Evolutionary conservation across 805 yeast genomes (phyloP).

Genomic region (Wickerhamiella kurtzmanii): DNA sequence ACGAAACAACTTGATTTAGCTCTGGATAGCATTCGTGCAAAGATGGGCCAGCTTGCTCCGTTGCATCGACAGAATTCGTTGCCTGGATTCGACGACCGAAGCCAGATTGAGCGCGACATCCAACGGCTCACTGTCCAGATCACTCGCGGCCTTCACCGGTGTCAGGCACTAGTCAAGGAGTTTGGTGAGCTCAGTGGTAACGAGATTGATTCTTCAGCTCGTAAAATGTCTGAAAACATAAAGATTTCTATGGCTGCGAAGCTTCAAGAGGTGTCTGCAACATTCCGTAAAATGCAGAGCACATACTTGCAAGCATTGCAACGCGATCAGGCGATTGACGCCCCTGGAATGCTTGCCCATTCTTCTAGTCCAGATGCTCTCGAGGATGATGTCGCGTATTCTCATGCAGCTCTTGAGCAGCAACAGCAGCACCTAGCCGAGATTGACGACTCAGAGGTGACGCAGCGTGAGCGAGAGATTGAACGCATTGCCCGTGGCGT

Average conservation of each 20-base stretch:
- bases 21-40: slow-evolving; percentile 37
- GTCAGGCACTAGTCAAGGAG: slow-evolving; percentile 63
- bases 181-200: slow-evolving; percentile 34
- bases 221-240: slow-evolving; percentile 61
- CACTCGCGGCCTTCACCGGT: slow-evolving; percentile 61
- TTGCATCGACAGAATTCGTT: slow-evolving; percentile 70
- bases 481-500: slow-evolving; percentile 88
- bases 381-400: slow-evolving; percentile 27
- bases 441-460: slow-evolving; percentile 24
- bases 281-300: slow-evolving; percentile 77
- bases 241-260: slow-evolving; percentile 73
- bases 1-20: slow-evolving; percentile 57
- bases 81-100: slow-evolving; percentile 78
- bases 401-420: slow-evolving; percentile 22
- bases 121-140: slow-evolving; percentile 64
- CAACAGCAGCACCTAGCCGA: not conserved
- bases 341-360: slow-evolving; percentile 14
- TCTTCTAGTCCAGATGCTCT: slow-evolving; percentile 9
- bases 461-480: slow-evolving; percentile 79
- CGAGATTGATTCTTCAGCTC: slow-evolving; percentile 35
- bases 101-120: slow-evolving; percentile 59
- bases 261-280: slow-evolving; percentile 65
- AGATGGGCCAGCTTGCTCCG: slow-evolving; percentile 47
- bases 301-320: slow-evolving; percentile 72
- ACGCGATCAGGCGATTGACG: slow-evolving; percentile 17